Evolutionary conservation across 202 grass and related monocot species (phyloP), one percentile per base, ranked within the genome.

Genomic region (Eragrostis tef): DNA sequence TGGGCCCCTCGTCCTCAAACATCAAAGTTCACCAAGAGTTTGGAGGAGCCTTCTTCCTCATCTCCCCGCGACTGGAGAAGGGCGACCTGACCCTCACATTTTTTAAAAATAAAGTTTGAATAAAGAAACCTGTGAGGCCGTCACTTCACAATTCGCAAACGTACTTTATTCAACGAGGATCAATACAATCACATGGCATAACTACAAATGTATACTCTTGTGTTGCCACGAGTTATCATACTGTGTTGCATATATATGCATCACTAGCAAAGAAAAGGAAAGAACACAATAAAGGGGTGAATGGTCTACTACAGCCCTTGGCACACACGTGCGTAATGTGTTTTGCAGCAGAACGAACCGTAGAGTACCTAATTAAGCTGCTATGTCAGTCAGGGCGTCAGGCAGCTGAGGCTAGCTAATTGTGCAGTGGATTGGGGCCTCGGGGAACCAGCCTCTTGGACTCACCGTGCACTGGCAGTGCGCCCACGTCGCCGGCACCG

Each of bases 351-450:
- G 84, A 79, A 50, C 49, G 83, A 79, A 39, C 57, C 29, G 59
- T 29, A n/a, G n/a, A n/a, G n/a, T n/a, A 47, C 29, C 29, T 39
- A 39, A n/a, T 31, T 70, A 49, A 64, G 21, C 57, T 24, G 39
- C 43, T 12, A 70, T n/a, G 27, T 17, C 27, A 64, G 43, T 16
- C 45, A 31, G 42, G 21, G 21, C 16, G 9, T 64, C 43, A 22
- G 60, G n/a, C n/a, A n/a, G n/a, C n/a, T n/a, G n/a, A n/a, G n/a
- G 11, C 47, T 67, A 54, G 48, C 69, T 88, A 92, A 61, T 95
- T 96, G 80, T 96, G 93, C 56, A 96, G 90, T 16, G 93, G 93
- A 81, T 96, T 96, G 72, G 93, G 88, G 29, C 93, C 90, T 67
- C 90, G 85, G 15, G 90, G 93, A 54, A 96, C 93, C 73, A 77